Evolutionary conservation across 2,329 filamentous ascomycete species (phyloP), one percentile per base, ranked within the genome.

Genomic region (Aureobasidium sp.): DNA sequence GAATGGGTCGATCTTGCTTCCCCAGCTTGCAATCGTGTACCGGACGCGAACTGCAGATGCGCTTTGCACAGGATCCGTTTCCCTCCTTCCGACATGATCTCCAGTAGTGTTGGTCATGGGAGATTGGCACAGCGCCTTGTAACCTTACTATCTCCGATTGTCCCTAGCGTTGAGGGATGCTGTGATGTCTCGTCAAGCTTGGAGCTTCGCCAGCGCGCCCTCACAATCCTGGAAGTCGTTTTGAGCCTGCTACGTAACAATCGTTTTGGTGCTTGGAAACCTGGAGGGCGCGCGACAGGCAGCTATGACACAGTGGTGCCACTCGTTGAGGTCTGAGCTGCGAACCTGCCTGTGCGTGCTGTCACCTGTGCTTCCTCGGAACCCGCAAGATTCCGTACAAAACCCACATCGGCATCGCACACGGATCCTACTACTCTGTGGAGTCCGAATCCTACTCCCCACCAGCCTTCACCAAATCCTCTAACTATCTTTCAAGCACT

Each of bases 221-320:
- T 37, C 47, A 25, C 21, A 6, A 50, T 50, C 25, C 35, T 27
- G 49, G 17, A 29, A 29, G 33, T 53, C 49, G 49, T 53, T n/a
- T 53, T 53, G 49, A 27, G 27, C 19, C 46, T 53, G 23, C 23
- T 53, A 40, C 49, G 23, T 53, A 40, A 53, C 35, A 40, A 15
- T 17, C 15, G 11, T 51, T 2, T 38, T 37, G 27, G 21, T 51
- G 45, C 47, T 21, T 35, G 47, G 13, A 25, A 37, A 8, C 11
- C 15, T 51, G 31, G 31, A 51, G 33, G 49, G 49, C 35, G 35
- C 23, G 35, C 35, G 35, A 40, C 21, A 40, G 25, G 9, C 17
- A 53, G 35, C 13, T 40, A 40, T 53, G 49, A 53, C 49, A 53
- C 33, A 50, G 47, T 40, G 33, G 35, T 53, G 49, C 33, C 49